These are phyloP conservation scores for Phytophthora constricta DNA, from an alignment of 352 stramenopile genomes.

Conservation along the genomic window DNA sequence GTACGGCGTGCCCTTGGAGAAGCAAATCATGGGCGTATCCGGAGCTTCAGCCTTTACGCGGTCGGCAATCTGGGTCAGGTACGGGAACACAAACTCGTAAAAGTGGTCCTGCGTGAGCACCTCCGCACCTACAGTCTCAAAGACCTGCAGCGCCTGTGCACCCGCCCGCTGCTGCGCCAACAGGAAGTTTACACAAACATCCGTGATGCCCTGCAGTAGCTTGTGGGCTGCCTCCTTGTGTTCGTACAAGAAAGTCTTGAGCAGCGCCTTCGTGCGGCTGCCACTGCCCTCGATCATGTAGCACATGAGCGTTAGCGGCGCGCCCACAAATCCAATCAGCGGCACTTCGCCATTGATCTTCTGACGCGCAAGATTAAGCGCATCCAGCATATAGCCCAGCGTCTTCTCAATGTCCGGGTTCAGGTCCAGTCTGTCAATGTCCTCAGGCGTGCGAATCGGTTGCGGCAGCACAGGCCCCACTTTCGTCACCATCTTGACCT, in stretches of 20 bases:
- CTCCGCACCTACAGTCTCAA: slow-evolving; percentile 96
- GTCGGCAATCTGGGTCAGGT: slow-evolving; percentile 82
- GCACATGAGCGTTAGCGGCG: slow-evolving; percentile 96
- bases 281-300: slow-evolving; percentile 99
- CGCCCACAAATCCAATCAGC: slow-evolving; percentile 98
- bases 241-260: slow-evolving; percentile 96
- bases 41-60: slow-evolving; percentile 77
- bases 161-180: slow-evolving; percentile 93
- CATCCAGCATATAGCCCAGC: slow-evolving; percentile 96
- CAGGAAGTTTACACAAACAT: slow-evolving; percentile 97
- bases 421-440: slow-evolving; percentile 92
- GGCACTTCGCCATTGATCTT: slow-evolving; percentile 92
- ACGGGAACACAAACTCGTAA: slow-evolving; percentile 95
- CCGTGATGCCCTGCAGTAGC: slow-evolving; percentile 94
- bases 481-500: slow-evolving; percentile 96
- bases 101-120: slow-evolving; percentile 95
- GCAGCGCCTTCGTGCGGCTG: slow-evolving; percentile 94
- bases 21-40: slow-evolving; percentile 79
- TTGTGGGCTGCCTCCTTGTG: slow-evolving; percentile 91
- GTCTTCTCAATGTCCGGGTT: slow-evolving; percentile 92
- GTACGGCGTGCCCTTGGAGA: slow-evolving; percentile 88
- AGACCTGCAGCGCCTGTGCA: slow-evolving; percentile 96
- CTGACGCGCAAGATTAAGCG: slow-evolving; percentile 93
- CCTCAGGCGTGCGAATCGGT: slow-evolving; percentile 82
- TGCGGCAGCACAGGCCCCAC: slow-evolving; percentile 89